Conservation (phyloP, 225 moss, liverwort and hornwort genomes). For the Sphagnum contortum region DNA sequence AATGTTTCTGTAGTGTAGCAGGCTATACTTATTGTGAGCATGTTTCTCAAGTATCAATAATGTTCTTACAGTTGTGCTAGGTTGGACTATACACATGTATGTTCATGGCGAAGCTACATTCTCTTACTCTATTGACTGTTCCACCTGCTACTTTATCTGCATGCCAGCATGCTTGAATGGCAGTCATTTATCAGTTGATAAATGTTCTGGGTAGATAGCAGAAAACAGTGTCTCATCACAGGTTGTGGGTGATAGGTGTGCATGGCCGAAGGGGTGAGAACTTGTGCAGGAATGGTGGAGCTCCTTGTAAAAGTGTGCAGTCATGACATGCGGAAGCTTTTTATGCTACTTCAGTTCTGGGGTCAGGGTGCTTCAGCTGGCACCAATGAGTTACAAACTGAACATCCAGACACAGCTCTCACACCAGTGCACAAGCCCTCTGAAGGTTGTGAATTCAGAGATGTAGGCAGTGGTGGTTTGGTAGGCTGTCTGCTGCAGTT, state of each 20-base stretch:
- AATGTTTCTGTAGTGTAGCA: no score
- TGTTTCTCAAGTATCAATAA: neutral
- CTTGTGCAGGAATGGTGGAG: slow-evolving; percentile 44
- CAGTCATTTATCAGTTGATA: no score
- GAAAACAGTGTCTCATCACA: slow-evolving; percentile 4
- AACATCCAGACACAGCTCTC: neutral
- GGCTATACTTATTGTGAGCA: neutral
- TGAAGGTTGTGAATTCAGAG: slow-evolving; percentile 2
- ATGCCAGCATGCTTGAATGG: no score
- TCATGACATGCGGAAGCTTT: slow-evolving; percentile 63
- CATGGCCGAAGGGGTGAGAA: slow-evolving; percentile 58
- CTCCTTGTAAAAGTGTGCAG: slow-evolving; percentile 53
- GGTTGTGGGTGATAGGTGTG: slow-evolving; percentile 42
- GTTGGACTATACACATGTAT: no score
- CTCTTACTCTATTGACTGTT: neutral
- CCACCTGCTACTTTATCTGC: neutral
- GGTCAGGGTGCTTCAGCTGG: slow-evolving; percentile 35
- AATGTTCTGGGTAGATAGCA: no score
- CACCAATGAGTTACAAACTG: neutral
- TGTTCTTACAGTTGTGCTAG: neutral
- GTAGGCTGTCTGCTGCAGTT: slow-evolving; percentile 45
- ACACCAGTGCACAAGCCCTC: slow-evolving; percentile 1
- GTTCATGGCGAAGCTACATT: neutral
- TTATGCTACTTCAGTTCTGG: slow-evolving; percentile 86
- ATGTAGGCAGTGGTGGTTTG: slow-evolving; percentile 17